phyloP scores from a whole-genome alignment of 805 yeast genomes.

The Lipomyces mesembrius region DNA sequence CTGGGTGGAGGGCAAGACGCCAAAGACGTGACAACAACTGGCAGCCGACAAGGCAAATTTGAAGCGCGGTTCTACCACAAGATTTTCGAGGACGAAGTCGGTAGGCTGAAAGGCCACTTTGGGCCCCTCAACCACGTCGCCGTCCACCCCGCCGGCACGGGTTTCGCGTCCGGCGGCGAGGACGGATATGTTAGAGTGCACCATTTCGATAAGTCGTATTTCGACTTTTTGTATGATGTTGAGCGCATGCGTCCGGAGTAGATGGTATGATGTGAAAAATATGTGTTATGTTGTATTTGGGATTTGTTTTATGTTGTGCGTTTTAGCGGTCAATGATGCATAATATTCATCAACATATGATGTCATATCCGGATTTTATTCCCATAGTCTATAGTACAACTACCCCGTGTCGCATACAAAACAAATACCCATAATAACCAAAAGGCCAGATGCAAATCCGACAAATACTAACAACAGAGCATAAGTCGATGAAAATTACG shows the following conservation, averaged over 20 bases:
- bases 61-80: conserved; percentile 96
- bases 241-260: conserved; percentile 35
- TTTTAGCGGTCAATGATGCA: neutral
- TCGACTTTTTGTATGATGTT: conserved; percentile 61
- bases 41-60: conserved; percentile 90
- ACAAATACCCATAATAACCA: neutral
- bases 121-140: conserved; percentile 97
- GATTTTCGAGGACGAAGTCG: conserved; percentile 92
- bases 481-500: neutral
- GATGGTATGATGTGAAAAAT: conserved; percentile 15
- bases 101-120: conserved; percentile 97
- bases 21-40: conserved; percentile 95
- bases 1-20: conserved; percentile 99
- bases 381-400: neutral
- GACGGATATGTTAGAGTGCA: conserved; percentile 97
- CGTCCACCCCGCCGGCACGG: conserved; percentile 89
- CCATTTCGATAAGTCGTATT: conserved; percentile 88
- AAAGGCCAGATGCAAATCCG: neutral
- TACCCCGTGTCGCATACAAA: neutral
- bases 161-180: conserved; percentile 97
- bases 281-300: neutral
- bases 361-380: neutral
- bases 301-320: neutral
- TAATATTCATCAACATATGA: neutral
- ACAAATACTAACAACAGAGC: neutral